phyloP scores from a whole-genome alignment of 179 eudicot species.

The Patellifolia procumbens region DNA sequence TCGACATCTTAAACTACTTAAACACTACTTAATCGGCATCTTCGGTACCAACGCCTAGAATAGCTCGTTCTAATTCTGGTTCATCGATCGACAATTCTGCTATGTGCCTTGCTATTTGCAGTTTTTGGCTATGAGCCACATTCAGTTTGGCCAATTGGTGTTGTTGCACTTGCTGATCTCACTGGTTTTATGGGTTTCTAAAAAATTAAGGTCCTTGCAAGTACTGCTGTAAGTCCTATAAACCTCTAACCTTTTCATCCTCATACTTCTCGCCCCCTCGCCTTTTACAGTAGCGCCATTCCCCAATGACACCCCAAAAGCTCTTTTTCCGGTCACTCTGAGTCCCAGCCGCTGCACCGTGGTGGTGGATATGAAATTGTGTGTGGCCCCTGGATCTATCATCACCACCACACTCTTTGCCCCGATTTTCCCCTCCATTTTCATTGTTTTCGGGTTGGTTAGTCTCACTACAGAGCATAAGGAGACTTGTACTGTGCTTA shows the following conservation, averaged over 20 bases:
- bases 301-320: background rate
- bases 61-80: too few species aligned
- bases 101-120: too few species aligned
- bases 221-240: constrained; percentile 70
- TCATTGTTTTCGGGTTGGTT: background rate
- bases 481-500: background rate
- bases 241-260: constrained; percentile 19
- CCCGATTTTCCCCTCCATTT: background rate
- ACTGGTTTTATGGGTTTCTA: constrained; percentile 73
- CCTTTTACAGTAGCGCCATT: background rate
- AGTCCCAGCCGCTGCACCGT: background rate
- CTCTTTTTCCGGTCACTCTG: too few species aligned
- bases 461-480: background rate
- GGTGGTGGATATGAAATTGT: background rate
- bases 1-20: too few species aligned
- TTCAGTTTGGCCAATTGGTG: constrained; percentile 90
- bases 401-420: background rate
- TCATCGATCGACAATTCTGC: too few species aligned
- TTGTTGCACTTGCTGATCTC: constrained; percentile 67
- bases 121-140: constrained; percentile 96
- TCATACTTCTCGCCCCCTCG: background rate
- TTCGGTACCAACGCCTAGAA: too few species aligned
- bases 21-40: too few species aligned
- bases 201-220: constrained; percentile 78
- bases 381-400: background rate